Base-by-base conservation (phyloP, 2,329 filamentous ascomycete species). In the Camptophora hylomeconis region DNA sequence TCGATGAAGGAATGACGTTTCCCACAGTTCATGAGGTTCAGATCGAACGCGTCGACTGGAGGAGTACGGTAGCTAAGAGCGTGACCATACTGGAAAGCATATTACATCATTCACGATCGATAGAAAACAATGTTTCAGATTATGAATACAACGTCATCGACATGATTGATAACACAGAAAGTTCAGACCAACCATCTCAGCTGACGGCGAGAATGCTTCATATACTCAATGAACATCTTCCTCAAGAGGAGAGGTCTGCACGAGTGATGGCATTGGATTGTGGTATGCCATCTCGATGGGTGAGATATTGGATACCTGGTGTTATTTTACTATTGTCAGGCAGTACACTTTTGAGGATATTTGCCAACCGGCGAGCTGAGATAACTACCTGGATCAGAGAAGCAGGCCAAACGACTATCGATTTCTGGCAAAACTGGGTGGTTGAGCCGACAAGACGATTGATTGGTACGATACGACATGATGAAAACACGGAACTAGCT, bases 351-450 rank as follows among this genome's bases (percentile, higher is more conserved):
- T 61, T 95, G 10, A 75, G 76, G 13, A 70, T 95, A 20, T 55
- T 92, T 17, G 64, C 80, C 36, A 81, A 77, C 47, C 69, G 75
- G 28, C 73, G 72, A 44, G 77, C 78, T 12, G 80, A 87, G 41
- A 77, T 98, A 12, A 41, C 81, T 15, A 65, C 72, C 25, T 94
- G 86, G 84, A 63, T 92, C 24, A 63, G 68, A 19, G 80, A 89
- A 39, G 58, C 93, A 15, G 87, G 83, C 5, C 60, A 63, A 2
- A 98, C 89, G 0, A 60, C 75, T 1, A 68, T 80, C 30, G 87
- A 92, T 52, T 98, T 98, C 50, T 94, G 86, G 80, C 65, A 75
- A 36, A 98, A 98, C 52, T 98, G 89, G 89, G 79, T 98, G 3
- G 61, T 98, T 7, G 79, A 92, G 40, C 89, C 89, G 0, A 65